phyloP scores from a whole-genome alignment of 352 stramenopile genomes.

The Pythium vanterpoolii region DNA sequence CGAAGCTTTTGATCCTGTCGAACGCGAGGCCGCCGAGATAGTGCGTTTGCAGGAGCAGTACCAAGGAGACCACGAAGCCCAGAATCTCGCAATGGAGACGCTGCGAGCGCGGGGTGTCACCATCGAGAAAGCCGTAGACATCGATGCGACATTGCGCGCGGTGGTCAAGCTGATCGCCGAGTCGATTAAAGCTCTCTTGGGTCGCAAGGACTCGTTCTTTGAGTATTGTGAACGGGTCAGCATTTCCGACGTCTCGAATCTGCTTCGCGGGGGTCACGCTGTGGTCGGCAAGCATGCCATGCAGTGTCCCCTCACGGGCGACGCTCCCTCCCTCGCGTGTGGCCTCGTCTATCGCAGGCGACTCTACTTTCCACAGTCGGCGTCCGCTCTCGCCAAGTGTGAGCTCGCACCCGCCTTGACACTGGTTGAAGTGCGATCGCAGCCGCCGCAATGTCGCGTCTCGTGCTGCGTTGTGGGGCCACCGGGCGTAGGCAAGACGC shows the following conservation, averaged over 20 bases:
- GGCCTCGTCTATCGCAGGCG: conserved; percentile 41
- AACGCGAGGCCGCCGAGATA: conserved; percentile 37
- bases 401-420: conserved; percentile 14
- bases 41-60: conserved; percentile 45
- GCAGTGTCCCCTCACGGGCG: conserved; percentile 35
- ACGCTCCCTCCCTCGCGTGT: neutral
- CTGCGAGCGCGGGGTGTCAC: conserved; percentile 37
- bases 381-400: conserved; percentile 20
- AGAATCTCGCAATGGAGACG: conserved; percentile 31
- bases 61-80: conserved; percentile 33
- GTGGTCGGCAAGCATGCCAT: conserved; percentile 52
- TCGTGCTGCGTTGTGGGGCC: conserved; percentile 41
- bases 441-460: conserved; percentile 11
- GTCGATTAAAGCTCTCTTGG: conserved; percentile 32
- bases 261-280: conserved; percentile 41
- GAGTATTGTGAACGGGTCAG: conserved; percentile 39
- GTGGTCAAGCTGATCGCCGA: conserved; percentile 28
- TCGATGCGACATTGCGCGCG: conserved; percentile 31
- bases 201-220: conserved; percentile 40
- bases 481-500: conserved; percentile 34
- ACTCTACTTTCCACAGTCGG: conserved; percentile 53
- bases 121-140: conserved; percentile 26
- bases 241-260: neutral
- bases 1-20: conserved; percentile 34
- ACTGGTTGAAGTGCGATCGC: neutral